A percentile compares a stretch with the other conserved stretches of the same genome.
Conservation (phyloP, 768 basidiomycete species). For the Suillus decipiens region DNA sequence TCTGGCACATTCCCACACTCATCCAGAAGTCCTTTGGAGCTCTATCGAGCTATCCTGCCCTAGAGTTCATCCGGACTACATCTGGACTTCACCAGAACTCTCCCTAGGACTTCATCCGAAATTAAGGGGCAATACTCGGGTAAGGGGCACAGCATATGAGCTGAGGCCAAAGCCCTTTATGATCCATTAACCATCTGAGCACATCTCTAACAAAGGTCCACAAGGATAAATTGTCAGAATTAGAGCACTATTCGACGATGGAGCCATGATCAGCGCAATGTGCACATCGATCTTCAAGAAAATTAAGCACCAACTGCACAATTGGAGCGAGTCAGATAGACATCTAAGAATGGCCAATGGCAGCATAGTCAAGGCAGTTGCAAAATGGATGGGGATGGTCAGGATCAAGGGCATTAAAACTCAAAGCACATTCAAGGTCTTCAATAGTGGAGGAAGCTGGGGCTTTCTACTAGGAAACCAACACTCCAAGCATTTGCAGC, state of each 20-base stretch:
- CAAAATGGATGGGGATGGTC: constrained; percentile 12
- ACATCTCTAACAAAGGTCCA: too few species aligned
- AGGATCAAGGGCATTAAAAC: background rate
- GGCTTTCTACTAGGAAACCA: constrained; percentile 33
- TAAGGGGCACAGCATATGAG: too few species aligned
- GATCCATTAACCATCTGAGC: too few species aligned
- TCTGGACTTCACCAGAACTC: too few species aligned
- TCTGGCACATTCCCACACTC: too few species aligned
- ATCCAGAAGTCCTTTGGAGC: too few species aligned
- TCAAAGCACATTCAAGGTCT: constrained; percentile 9
- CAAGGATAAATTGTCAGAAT: constrained; percentile 17
- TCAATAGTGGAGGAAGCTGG: constrained; percentile 30
- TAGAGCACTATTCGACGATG: constrained; percentile 29
- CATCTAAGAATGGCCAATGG: constrained; percentile 38
- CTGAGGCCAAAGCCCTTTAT: too few species aligned
- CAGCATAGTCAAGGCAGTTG: constrained; percentile 4
- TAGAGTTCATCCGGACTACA: too few species aligned
- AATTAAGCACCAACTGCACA: constrained; percentile 14
- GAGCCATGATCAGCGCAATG: constrained; percentile 34
- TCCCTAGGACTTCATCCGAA: too few species aligned
- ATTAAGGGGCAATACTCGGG: too few species aligned
- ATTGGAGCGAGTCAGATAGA: constrained; percentile 14
- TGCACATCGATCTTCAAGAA: constrained; percentile 14
- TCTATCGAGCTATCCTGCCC: too few species aligned
- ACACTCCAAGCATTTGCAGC: constrained; percentile 23